Percentiles rank a stretch among this genome's conserved stretches.
Evolutionary conservation across 176 grass and related monocot species (phyloP).

Genomic region (Triticum turgidum): DNA sequence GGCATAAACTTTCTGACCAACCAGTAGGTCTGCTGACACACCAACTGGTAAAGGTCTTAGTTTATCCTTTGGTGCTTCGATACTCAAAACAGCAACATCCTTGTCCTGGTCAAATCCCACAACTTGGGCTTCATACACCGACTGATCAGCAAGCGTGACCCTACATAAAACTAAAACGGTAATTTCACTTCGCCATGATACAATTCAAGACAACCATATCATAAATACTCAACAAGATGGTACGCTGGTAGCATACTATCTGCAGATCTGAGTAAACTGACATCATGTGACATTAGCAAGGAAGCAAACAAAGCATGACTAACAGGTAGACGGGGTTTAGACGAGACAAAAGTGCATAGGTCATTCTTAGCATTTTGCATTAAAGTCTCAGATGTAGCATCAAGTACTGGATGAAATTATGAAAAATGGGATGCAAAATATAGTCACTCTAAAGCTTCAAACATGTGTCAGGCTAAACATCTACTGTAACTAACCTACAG

Average conservation of each 20-base stretch:
- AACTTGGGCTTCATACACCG: slow-evolving; percentile 78
- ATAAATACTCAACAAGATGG: neutral
- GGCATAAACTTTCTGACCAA: slow-evolving; percentile 98
- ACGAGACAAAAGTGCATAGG: neutral
- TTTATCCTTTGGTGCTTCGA: slow-evolving; percentile 89
- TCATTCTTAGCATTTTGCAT: neutral
- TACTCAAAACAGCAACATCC: slow-evolving; percentile 91
- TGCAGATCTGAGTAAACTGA: neutral
- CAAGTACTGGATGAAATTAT: neutral
- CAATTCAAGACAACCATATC: neutral
- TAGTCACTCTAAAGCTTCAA: neutral
- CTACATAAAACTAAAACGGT: slow-evolving; percentile 61
- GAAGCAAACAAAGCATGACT: neutral
- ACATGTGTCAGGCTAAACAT: neutral
- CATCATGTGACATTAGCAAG: neutral
- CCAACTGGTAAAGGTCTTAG: slow-evolving; percentile 91
- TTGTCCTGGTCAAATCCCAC: slow-evolving; percentile 99
- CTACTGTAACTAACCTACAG: neutral
- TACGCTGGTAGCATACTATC: neutral
- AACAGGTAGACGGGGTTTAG: neutral
- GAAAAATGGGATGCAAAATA: neutral
- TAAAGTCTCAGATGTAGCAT: neutral
- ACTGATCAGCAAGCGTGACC: slow-evolving; percentile 93
- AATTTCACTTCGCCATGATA: slow-evolving; percentile 45
- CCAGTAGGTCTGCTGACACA: slow-evolving; percentile 81